Conservation (phyloP, 345 rosid genomes). For the Lepidium aucheri region DNA sequence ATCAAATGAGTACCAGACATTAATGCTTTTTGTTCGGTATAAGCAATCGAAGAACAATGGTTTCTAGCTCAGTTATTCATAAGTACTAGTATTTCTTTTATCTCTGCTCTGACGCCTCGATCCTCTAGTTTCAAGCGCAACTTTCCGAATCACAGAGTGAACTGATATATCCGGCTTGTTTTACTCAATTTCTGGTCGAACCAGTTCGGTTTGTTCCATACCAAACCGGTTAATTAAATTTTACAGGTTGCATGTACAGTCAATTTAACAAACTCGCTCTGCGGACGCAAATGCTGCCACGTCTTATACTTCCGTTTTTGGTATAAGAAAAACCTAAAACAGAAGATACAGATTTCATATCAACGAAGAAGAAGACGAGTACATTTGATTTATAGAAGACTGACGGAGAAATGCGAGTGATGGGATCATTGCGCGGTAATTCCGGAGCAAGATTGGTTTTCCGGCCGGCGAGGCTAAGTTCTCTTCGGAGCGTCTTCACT, state of each 20-base stretch:
- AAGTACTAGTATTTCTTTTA: neutral
- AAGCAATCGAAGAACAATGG: neutral
- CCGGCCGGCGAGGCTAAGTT: slow-evolving; percentile 16
- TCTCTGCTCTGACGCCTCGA: neutral
- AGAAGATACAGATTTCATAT: slow-evolving; percentile 13
- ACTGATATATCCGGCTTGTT: neutral
- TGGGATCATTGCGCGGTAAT: slow-evolving; percentile 2
- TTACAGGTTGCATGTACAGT: slow-evolving; percentile 10
- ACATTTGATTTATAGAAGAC: neutral
- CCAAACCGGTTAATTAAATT: slow-evolving; percentile 11
- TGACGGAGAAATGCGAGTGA: slow-evolving; percentile 28
- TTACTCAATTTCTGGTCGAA: neutral
- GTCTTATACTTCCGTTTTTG: slow-evolving; percentile 17
- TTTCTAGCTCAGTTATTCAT: neutral
- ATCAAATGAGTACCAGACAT: neutral
- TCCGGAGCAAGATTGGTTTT: neutral
- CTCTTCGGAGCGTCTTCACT: slow-evolving; percentile 44
- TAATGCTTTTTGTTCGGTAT: neutral
- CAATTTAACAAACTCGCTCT: slow-evolving; percentile 17
- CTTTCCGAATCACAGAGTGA: neutral
- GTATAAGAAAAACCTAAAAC: neutral
- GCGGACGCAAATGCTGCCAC: slow-evolving; percentile 35
- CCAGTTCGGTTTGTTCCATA: neutral
- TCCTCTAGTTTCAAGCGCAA: neutral
- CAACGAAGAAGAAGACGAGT: slow-evolving; percentile 20